Evolutionary conservation across 805 yeast genomes (phyloP).

Genomic region (Candida qinlingensis): DNA sequence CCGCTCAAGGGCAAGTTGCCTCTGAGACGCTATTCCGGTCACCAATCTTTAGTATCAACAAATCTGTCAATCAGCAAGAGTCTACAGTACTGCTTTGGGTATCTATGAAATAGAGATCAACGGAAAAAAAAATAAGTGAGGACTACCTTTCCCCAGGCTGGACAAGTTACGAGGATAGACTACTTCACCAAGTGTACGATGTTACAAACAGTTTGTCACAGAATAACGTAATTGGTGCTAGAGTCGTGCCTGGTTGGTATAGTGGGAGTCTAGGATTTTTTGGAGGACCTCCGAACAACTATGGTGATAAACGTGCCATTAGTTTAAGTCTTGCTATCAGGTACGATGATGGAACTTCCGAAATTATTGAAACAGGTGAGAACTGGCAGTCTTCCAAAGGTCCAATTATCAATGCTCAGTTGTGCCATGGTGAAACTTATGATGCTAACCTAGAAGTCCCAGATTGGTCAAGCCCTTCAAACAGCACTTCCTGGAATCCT

Average conservation of each 20-base stretch:
- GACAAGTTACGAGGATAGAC: slow-evolving; percentile 15
- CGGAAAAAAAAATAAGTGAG: slow-evolving; percentile 6
- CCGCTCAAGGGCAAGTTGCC: not conserved
- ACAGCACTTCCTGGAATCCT: slow-evolving; percentile 5
- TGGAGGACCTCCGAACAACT: slow-evolving; percentile 14
- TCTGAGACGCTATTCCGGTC: not conserved
- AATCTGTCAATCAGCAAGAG: not conserved
- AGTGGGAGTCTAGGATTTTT: slow-evolving; percentile 14
- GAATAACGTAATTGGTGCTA: slow-evolving; percentile 11
- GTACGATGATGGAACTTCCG: slow-evolving; percentile 11
- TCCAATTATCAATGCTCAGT: slow-evolving; percentile 12
- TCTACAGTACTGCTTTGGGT: slow-evolving; percentile 1
- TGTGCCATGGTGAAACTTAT: no score
- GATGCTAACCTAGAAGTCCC: no score
- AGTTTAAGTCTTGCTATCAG: slow-evolving; percentile 7
- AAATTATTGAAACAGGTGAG: slow-evolving; percentile 7
- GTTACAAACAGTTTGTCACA: slow-evolving; percentile 1
- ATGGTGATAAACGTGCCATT: slow-evolving; percentile 10
- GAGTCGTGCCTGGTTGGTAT: slow-evolving; percentile 17
- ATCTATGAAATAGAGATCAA: slow-evolving; percentile 15
- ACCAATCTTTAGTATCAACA: not conserved
- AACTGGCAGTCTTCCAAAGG: slow-evolving; percentile 10
- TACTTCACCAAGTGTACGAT: slow-evolving; percentile 16
- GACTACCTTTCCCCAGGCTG: slow-evolving; percentile 14
- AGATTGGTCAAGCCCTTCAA: slow-evolving; percentile 9